Evolutionary conservation across 352 stramenopile genomes (phyloP), one percentile per base, ranked within the genome.

Genomic region (Globisporangium uncinulatum): DNA sequence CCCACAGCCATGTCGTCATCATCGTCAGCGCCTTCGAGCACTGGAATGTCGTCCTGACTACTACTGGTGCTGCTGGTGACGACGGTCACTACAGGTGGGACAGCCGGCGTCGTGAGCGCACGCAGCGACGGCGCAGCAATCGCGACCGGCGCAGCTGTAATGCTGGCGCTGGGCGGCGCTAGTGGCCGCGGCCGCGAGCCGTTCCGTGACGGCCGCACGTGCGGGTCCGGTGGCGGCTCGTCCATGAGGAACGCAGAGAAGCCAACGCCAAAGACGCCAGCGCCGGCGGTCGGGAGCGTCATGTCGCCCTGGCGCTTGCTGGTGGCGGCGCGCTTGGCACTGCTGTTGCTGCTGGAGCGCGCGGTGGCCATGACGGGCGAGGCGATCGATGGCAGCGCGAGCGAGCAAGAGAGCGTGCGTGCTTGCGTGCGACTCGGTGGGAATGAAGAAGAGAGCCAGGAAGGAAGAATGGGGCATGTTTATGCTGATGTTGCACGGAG

Each of bases 201-300:
- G 10, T 65, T 51, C 48, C 55, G 48, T 57, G 51, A 21, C 55
- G 49, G 5, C 49, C 65, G 39, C 52, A 68, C 48, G 29, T 64
- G 69, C 15, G 54, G 57, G 31, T 71, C 64, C 29, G 69, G 62
- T 21, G 69, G 62, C n/a, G 72, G 53, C 20, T 78, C 70, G 58
- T 85, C 75, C 66, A 85, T 74, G 37, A 85, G 69, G 57, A 85
- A 85, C 19, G 75, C 78, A 42, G 73, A 81, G 59, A 85, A 85
- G 61, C 70, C 76, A 36, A 75, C 59, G 36, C 20, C 60, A 10
- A 24, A 47, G 57, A 49, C n/a, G 41, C 15, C 7, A 6, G 51
- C 37, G n/a, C n/a, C 51, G 3, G 57, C 21, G 1, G 44, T 44
- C 41, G 51, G 19, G 21, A 53, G 47, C 31, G 47, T 17, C 31